Base-by-base conservation (phyloP, 2,329 filamentous ascomycete species). In the Atkinsonella hypoxylon region DNA sequence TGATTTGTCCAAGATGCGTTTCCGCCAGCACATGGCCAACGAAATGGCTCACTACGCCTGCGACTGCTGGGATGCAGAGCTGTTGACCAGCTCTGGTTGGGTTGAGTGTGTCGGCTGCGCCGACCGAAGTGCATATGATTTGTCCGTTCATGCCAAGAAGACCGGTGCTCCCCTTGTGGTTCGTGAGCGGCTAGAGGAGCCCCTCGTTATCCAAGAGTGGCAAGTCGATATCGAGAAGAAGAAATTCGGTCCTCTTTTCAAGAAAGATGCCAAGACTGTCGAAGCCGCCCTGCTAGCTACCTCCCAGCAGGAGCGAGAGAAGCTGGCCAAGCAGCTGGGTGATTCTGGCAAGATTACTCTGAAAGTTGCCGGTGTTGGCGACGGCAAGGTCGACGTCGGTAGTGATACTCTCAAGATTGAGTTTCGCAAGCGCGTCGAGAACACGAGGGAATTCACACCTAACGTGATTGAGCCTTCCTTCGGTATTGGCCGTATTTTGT, bases 381-480 rank as follows among this genome's bases (percentile, higher is more conserved):
- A 78, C 59, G 86, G 87, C 66, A 89, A 85, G 69, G 88, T 89
- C 22, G 83, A 91, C 64, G 73, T 97, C 48, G 75, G 77, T 60
- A 83, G 84, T 64, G 89, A 95, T 54, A 76, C 94, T 46, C 75
- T 98, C 64, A 80, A 75, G 52, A 89, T 97, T 59, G 87, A 90
- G 72, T 89, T 87, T 72, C 81, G 83, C 59, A 95, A 85, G 59
- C 78, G 89, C 55, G 78, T 82, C 4, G 88, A 95, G 68, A 85
- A 95, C 65, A 81, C 83, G 52, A 81, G 93, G 61, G 90, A 96
- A 67, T 98, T 88, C 72, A 94, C 85, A 0, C 91, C 91, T 53
- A 96, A 96, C 64, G 89, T 95, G 45, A 94, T 97, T 59, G 93
- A 98, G 73, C 93, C 91, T 1, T 97, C 91, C 0, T 98, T 97